phyloP scores from a whole-genome alignment of 1,139 yeast genomes.

The Suhomyces bolitotheri region DNA sequence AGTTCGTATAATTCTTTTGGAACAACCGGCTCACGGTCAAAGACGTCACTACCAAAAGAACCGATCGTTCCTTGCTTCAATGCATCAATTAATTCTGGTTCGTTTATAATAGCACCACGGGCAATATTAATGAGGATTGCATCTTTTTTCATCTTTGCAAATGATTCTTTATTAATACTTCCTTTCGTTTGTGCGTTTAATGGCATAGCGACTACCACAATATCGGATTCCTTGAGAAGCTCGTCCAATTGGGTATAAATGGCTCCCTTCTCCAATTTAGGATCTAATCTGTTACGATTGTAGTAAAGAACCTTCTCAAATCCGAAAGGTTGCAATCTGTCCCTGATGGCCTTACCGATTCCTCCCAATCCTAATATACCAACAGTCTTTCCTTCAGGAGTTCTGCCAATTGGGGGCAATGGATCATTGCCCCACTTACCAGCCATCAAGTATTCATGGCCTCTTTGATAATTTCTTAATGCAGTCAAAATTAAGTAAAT shows the following conservation, averaged over 20 bases:
- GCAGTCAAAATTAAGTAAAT: conserved; percentile 65
- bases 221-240: conserved; percentile 53
- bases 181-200: conserved; percentile 60
- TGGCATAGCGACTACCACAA: conserved; percentile 64
- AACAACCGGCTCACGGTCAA: conserved; percentile 77
- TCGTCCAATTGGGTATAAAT: conserved; percentile 60
- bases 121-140: conserved; percentile 69
- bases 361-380: conserved; percentile 81
- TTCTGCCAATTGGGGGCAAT: conserved; percentile 25
- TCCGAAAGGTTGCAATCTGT: conserved; percentile 64
- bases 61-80: conserved; percentile 71
- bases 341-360: conserved; percentile 68
- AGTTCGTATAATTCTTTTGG: conserved; percentile 55
- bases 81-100: conserved; percentile 57
- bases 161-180: conserved; percentile 50
- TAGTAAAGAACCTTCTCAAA: conserved; percentile 59
- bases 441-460: conserved; percentile 47
- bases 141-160: conserved; percentile 63
- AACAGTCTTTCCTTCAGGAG: conserved; percentile 60
- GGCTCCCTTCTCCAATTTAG: conserved; percentile 58
- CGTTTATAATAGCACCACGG: conserved; percentile 75
- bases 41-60: conserved; percentile 79
- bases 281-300: conserved; percentile 54
- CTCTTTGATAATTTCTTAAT: conserved; percentile 59
- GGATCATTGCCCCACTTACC: conserved; percentile 57